Evolutionary conservation across 257 asterid species (phyloP), one percentile per base, ranked within the genome.

Genomic region (Plectranthus barbatus): DNA sequence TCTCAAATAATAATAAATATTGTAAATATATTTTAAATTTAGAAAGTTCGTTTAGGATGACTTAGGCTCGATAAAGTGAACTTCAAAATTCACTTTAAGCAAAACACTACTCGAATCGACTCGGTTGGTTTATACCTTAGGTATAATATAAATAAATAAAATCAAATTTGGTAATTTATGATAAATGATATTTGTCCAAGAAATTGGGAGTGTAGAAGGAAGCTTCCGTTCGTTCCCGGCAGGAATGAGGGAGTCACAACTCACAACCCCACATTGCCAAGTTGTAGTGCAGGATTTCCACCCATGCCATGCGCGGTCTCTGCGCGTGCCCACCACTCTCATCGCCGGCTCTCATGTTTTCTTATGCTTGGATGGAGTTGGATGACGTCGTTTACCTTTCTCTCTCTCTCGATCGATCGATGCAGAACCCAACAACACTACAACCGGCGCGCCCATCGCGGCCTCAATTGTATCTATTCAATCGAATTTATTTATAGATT

Each of bases 331-430:
- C 31, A 5, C 40, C 19, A 18, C 15, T 10, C 46, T 44, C 64
- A 1, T 66, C 72, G 77, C 69, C 72, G 77, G 69, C 77, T 72
- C 58, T 18, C 52, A 60, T 50, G 68, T 58, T 57, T 69, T 59
- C n/a, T 61, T 69, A 36, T 69, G 65, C 50, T 72, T 52, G 77
- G 65, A 55, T 62, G 73, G 67, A 61, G 62, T 19, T 40, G 54
- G 46, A 60, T 51, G 14, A 29, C 77, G 66, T 67, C 54, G n/a
- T n/a, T 26, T 26, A 26, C 7, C 58, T 26, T 40, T 52, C 58
- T 51, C 57, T 53, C 68, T 55, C 64, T 55, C 45, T 7, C 63
- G 21, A n/a, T n/a, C n/a, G n/a, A n/a, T n/a, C n/a, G n/a, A 63
- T 47, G 19, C 37, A 29, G 26, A 62, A 20, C 46, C 62, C 36